Evolutionary conservation across 23 red algal genomes (phyloP), one percentile per base, ranked within the genome.

Genomic region (Cyanidiococcus yangmingshanensis): DNA sequence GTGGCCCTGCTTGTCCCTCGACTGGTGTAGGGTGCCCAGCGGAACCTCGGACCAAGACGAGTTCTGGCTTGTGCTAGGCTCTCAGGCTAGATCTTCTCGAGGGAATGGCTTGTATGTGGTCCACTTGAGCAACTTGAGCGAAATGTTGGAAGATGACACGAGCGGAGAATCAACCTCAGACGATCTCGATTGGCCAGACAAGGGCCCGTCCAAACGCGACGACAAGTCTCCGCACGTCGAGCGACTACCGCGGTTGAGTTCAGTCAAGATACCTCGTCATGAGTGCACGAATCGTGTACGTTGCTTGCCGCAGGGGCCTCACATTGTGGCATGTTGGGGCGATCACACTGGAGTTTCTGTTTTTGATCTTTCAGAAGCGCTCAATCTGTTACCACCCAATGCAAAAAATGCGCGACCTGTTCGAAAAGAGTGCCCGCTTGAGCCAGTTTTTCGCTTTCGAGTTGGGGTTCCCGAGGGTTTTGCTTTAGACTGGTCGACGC

Each of bases 1-100:
- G 75, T 95, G 90, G 85, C 85, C 90, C 50, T 79, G 77, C 38
- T 39, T 95, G 0, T 85, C 85, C 1, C 89, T 95, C 85, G 90
- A 95, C 58, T 54, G 45, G 75, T 95, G 0, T n/a, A 36, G 2
- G 37, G 38, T 16, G 15, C 75, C 75, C 24, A 36, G 37, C 57
- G 59, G 7, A 30, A 26, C 33, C 35, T 29, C 27, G 32, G 17
- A 24, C 2, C 33, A 18, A 16, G 45, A 0, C 39, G 34, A 63
- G 2, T n/a, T 79, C 1, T 45, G 34, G 37, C 32, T 79, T 33
- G 27, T 45, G 54, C 33, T 2, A 35, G 34, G 76, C 76, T 51
- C 54, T 21, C 36, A 40, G 38, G 59, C 40, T 36, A 12, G 50
- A 29, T 40, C 37, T 1, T 1, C 37, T 1, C 0, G 34, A 7